Evolutionary conservation across 2,329 filamentous ascomycete species (phyloP), one percentile per base, ranked within the genome.

Genomic region (Neonectria ditissima): DNA sequence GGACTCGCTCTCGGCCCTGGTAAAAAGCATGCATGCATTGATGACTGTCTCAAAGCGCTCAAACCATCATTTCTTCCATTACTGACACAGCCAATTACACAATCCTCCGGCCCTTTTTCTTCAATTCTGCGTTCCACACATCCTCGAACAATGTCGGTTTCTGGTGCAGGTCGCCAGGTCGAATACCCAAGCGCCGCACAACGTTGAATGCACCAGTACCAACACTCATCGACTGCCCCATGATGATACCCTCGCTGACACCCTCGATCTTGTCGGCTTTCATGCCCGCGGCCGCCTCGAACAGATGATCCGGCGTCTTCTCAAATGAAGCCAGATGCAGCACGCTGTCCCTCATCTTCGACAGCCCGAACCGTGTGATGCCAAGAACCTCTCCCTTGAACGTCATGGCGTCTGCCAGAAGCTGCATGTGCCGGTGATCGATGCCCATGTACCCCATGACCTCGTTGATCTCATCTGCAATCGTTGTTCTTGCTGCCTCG

Each of bases 361-460:
- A 92, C 26, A 99, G 85, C 55, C 96, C 96, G 78, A 98, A 98
- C 32, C 96, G 91, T 2, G 96, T 99, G 76, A 99, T 99, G 55
- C 96, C 96, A 18, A 97, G 86, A 0, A 99, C 92, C 71, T 98
- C 95, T 54, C 96, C 96, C 82, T 97, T 98, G 86, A 95, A 98
- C 1, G 96, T 98, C 96, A 99, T 99, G 57, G 97, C 94, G 75
- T 99, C 96, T 11, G 96, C 95, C 2, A 99, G 88, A 18, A 99
- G 87, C 77, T 97, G 92, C 94, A 99, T 98, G 81, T 99, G 96
- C 59, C 96, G 92, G 47, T 94, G 95, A 80, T 99, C 96, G 74
- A 99, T 98, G 78, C 89, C 90, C 94, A 99, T 97, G 77, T 91
- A 89, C 37, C 88, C 88, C 94, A 98, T 99, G 75, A 98, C 96